These are phyloP conservation scores for Thinopyrum elongatum DNA, from an alignment of 176 grass and related monocot genomes.

Conservation along the genomic window DNA sequence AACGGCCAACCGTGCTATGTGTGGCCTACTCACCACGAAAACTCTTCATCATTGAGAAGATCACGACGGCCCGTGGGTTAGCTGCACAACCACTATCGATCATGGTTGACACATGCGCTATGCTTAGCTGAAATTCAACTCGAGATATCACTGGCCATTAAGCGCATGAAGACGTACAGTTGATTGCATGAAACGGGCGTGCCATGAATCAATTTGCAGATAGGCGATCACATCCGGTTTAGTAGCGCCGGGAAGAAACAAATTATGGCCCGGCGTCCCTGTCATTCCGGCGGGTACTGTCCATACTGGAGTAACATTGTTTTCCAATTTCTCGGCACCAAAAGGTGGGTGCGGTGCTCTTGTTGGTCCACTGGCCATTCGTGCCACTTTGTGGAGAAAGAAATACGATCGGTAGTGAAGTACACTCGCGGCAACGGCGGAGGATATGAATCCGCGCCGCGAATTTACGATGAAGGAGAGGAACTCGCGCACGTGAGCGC, in stretches of 20 bases:
- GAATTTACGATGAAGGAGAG: background rate
- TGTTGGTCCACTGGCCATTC: background rate
- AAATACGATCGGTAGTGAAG: no score
- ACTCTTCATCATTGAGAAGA: background rate
- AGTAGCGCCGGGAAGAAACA: no score
- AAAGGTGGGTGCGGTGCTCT: background rate
- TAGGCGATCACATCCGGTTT: background rate
- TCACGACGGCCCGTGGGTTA: background rate
- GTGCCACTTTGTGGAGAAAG: background rate
- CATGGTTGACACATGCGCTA: background rate
- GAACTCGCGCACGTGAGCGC: conserved; percentile 20
- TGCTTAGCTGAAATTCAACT: no score
- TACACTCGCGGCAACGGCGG: background rate
- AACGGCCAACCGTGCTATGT: background rate
- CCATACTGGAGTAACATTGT: background rate
- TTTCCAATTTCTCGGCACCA: background rate
- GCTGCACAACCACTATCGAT: background rate
- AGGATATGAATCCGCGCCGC: background rate
- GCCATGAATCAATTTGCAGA: background rate
- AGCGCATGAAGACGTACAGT: background rate
- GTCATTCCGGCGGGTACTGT: no score
- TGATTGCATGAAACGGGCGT: background rate
- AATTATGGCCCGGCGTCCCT: no score
- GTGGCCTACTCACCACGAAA: background rate
- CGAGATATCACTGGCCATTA: background rate